Base-by-base conservation (phyloP, 1,284 basidiomycete species). In the Ganoderma lingzhi region DNA sequence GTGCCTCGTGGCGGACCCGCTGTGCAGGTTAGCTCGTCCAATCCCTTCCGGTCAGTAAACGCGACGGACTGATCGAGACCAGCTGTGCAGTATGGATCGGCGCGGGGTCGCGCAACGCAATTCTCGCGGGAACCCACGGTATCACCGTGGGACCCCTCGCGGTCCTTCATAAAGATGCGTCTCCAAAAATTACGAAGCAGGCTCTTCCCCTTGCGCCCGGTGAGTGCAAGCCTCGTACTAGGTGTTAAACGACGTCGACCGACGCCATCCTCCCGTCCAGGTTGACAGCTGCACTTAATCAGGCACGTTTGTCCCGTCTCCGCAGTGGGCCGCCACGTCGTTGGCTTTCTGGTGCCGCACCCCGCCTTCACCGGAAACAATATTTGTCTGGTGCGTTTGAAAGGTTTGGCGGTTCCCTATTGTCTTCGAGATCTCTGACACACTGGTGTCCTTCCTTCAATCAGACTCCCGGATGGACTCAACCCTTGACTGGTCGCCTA, bases 221-320 rank as follows among this genome's bases (percentile, higher is more conserved):
- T 53, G 48, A 53, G 48, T 53, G 23, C n/a, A 51, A 28, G 48
- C 23, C 48, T 51, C 23, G 48, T 12, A 41, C 39, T 41, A 28
- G 23, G 28, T 28, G n/a, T 28, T 51, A 23, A 23, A 45, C 44
- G 2, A 51, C 12, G 10, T 12, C 9, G n/a, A 28, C 48, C 10
- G 48, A 51, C 23, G 23, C n/a, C 48, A 51, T 51, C 23, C 48
- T 51, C 9, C 48, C 9, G 23, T 51, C n/a, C 48, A 51, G 23
- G 48, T 51, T 51, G n/a, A 51, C 48, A 51, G 48, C 23, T 51
- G n/a, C 48, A 23, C 48, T 51, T 51, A 51, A 28, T 51, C 23
- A 28, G 23, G 48, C 48, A 51, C 6, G n/a, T 23, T 51, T 19
- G 48, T 12, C 48, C 48, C 48, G 23, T 17, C 42, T 44, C 42